A percentile compares a stretch with the other conserved stretches of the same genome.
Evolutionary conservation across 2,329 filamentous ascomycete genomes (phyloP).

Genomic region (Tolypocladium paradoxum): DNA sequence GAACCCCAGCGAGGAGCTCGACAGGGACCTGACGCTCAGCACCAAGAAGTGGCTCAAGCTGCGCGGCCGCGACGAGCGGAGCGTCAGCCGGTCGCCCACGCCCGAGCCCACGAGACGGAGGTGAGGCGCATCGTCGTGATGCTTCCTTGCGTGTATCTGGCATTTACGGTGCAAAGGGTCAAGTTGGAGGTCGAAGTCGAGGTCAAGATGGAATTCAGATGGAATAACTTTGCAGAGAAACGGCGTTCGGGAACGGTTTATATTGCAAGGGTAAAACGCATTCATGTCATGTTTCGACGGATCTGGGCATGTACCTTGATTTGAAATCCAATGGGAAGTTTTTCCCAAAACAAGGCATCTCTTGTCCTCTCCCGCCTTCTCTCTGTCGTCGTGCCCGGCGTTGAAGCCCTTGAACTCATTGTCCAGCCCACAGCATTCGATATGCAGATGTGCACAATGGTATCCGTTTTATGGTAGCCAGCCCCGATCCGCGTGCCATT

Average conservation of each 20-base stretch:
- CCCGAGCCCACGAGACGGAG: constrained; percentile 72
- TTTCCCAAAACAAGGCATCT: background rate
- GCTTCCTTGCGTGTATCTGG: background rate
- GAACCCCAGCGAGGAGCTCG: constrained; percentile 81
- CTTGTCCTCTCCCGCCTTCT: background rate
- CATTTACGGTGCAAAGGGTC: background rate
- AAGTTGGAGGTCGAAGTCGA: background rate
- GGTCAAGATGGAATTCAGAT: background rate
- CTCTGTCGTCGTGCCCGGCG: background rate
- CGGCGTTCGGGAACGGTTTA: constrained; percentile 15
- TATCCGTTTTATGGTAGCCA: background rate
- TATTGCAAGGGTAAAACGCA: constrained; percentile 7
- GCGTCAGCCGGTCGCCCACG: constrained; percentile 70
- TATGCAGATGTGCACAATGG: background rate
- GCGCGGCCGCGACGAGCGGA: constrained; percentile 74
- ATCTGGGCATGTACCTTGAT: constrained; percentile 4
- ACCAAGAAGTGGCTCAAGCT: constrained; percentile 95
- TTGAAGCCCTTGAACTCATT: constrained; percentile 2
- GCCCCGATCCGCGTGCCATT: background rate
- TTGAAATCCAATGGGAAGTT: constrained; percentile 4
- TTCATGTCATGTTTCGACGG: constrained; percentile 7
- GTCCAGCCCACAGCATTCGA: background rate
- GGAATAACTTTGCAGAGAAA: background rate
- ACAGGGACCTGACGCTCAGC: constrained; percentile 72
- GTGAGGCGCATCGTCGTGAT: constrained; percentile 1